Conservation (phyloP, 331 rosid species). For the Erythrophleum ivorense region DNA sequence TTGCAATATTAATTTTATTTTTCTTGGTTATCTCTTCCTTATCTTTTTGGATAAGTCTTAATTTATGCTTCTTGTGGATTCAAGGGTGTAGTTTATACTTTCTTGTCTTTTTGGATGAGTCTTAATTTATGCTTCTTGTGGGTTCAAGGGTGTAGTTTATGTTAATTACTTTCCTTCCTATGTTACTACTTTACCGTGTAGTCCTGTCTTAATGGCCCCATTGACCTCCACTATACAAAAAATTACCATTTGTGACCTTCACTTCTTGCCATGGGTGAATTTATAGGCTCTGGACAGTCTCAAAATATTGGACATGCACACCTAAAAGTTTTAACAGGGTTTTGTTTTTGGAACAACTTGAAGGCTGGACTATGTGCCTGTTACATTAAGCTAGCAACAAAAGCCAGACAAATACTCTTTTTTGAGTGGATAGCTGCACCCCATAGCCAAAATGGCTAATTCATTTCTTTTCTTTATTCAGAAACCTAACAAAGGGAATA, state of each 20-base stretch:
- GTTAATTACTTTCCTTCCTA: not conserved
- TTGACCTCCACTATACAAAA: not conserved
- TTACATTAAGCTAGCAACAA: too few species aligned
- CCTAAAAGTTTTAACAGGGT: not conserved
- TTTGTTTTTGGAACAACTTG: not conserved
- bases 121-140: not conserved
- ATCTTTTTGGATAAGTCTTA: not conserved
- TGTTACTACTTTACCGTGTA: not conserved
- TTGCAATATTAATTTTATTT: not conserved
- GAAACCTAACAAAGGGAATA: too few species aligned
- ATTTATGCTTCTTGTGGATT: conserved; percentile 2
- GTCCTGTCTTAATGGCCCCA: conserved; percentile 2
- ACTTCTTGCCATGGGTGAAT: not conserved
- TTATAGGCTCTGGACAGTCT: not conserved
- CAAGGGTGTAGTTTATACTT: not conserved
- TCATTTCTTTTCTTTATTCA: too few species aligned
- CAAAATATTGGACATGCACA: not conserved
- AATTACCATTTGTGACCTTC: not conserved
- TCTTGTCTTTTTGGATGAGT: not conserved
- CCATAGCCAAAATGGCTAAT: too few species aligned
- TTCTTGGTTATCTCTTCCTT: not conserved
- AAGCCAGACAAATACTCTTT: too few species aligned
- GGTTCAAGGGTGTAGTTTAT: not conserved
- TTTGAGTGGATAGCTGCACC: too few species aligned
- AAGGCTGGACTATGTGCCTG: not conserved